phyloP scores from a whole-genome alignment of 345 rosid species.

The Boechera retrofracta region DNA sequence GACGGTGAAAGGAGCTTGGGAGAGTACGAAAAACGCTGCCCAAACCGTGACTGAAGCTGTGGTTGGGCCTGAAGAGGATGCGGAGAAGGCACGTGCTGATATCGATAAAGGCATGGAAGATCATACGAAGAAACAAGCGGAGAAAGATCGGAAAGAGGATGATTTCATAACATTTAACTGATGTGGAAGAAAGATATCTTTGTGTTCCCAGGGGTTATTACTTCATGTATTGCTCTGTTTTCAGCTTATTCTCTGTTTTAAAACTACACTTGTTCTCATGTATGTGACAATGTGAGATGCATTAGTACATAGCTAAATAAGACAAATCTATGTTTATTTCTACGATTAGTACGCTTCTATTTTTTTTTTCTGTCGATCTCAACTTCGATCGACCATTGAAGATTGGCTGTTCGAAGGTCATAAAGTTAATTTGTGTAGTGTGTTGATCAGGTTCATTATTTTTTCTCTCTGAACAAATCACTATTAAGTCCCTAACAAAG shows the following conservation, averaged over 20 bases:
- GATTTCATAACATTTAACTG: constrained; percentile 42
- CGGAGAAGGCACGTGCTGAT: constrained; percentile 36
- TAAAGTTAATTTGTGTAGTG: background rate
- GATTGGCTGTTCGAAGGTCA: background rate
- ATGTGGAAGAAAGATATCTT: background rate
- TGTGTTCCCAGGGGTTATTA: constrained; percentile 3
- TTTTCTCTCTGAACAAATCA: too few species aligned
- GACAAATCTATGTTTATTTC: constrained; percentile 7
- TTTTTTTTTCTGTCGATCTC: background rate
- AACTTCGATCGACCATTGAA: background rate
- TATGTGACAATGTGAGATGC: constrained; percentile 11
- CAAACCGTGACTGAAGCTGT: constrained; percentile 38
- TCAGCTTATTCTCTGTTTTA: constrained; percentile 13
- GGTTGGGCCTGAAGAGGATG: constrained; percentile 47
- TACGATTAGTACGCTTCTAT: background rate
- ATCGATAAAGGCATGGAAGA: constrained; percentile 37
- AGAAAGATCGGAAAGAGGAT: constrained; percentile 31
- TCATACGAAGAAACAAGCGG: constrained; percentile 27
- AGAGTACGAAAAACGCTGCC: constrained; percentile 35
- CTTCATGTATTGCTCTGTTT: constrained; percentile 3
- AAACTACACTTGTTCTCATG: background rate
- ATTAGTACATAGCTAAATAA: constrained; percentile 30
- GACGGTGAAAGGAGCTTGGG: constrained; percentile 48
- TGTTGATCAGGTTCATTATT: background rate
- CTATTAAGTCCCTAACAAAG: too few species aligned